These are phyloP conservation scores for Rhodotorula sp. DNA, from an alignment of 1,284 basidiomycete genomes.

Conservation along the genomic window DNA sequence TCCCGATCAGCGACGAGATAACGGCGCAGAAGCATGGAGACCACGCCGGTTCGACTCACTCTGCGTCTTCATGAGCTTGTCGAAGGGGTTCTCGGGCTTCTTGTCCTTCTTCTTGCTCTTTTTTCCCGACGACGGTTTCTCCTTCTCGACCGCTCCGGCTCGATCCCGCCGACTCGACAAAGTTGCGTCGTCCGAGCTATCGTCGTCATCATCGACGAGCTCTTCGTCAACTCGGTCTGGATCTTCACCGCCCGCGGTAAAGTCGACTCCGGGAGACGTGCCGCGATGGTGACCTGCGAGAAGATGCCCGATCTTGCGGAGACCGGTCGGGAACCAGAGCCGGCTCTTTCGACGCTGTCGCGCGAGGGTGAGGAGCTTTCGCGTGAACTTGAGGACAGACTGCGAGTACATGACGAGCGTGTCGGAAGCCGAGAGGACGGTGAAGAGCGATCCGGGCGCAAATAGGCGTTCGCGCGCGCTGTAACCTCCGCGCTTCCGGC, in stretches of 20 bases:
- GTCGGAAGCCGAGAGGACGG: conserved; percentile 56
- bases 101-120: background rate
- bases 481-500: background rate
- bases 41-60: background rate
- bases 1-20: background rate
- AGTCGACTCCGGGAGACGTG: conserved; percentile 36
- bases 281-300: conserved; percentile 37
- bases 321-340: conserved; percentile 58
- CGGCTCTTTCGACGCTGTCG: conserved; percentile 52
- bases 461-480: conserved; percentile 13
- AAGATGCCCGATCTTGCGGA: conserved; percentile 53
- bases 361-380: conserved; percentile 53
- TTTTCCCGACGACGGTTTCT: background rate
- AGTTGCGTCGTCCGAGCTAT: background rate
- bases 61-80: background rate
- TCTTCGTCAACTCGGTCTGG: conserved; percentile 34
- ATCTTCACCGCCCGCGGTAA: conserved; percentile 41
- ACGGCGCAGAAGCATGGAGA: background rate
- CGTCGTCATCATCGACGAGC: conserved; percentile 7
- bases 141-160: background rate
- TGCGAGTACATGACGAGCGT: conserved; percentile 54
- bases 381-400: conserved; percentile 55
- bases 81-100: background rate
- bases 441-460: conserved; percentile 53
- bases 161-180: background rate